Percentiles rank a stretch among this genome's conserved stretches.
These are phyloP conservation scores for Willaertia magna DNA, from an alignment of 208 protist genomes.

Conservation along the genomic window DNA sequence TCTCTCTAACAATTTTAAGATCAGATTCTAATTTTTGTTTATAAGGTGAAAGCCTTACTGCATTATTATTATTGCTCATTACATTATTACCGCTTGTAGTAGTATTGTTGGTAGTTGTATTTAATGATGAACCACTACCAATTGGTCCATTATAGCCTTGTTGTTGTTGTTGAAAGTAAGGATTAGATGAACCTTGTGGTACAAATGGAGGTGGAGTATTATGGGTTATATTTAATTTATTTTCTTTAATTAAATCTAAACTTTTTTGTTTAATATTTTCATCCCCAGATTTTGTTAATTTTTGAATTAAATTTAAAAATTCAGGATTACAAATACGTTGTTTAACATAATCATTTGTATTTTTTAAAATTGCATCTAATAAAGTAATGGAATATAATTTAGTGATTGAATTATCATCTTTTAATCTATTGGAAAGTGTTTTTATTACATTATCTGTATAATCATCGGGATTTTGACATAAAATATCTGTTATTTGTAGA, in stretches of 20 bases:
- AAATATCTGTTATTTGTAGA: background rate
- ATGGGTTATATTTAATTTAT: no score
- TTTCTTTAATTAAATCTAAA: background rate
- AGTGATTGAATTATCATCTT: background rate
- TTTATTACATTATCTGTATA: background rate
- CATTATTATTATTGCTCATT: background rate
- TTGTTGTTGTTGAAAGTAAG: background rate
- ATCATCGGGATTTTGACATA: slow-evolving; percentile 1
- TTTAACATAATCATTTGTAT: background rate
- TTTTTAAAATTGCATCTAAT: background rate
- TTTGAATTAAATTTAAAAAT: background rate
- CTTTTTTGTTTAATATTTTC: background rate
- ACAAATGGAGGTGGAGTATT: no score
- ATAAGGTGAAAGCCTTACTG: background rate
- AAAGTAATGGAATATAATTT: background rate
- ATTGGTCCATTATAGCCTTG: no score
- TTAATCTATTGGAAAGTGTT: background rate
- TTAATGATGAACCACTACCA: background rate
- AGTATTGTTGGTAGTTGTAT: background rate
- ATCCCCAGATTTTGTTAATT: background rate
- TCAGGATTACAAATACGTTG: background rate
- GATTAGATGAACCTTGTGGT: background rate
- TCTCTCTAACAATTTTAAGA: background rate
- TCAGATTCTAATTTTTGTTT: background rate
- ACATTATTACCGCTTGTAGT: background rate